Conservation (phyloP, 208 protist species). For the Kentomonas sorsogonicus region DNA sequence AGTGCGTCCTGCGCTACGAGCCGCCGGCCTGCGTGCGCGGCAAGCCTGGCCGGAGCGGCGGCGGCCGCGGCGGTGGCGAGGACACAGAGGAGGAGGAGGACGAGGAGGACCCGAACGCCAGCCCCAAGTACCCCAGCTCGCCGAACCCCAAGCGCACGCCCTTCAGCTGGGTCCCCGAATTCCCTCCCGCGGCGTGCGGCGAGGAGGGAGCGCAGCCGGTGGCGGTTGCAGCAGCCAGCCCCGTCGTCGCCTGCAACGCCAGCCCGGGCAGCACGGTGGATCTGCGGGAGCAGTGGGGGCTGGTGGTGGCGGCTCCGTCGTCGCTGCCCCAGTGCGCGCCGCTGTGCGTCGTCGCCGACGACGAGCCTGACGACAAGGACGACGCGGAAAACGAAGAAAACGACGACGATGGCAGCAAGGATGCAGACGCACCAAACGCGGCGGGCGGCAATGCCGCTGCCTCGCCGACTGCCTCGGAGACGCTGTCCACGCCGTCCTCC, state of each 20-base stretch:
- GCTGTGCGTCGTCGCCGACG: not conserved
- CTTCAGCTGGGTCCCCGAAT: not conserved
- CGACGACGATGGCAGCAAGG: not conserved
- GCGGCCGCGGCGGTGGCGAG: not conserved
- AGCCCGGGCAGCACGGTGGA: too few relatives aligned
- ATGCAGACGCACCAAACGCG: not conserved
- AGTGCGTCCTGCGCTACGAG: constrained; percentile 6
- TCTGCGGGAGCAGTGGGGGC: constrained; percentile 3
- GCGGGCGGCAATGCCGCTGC: not conserved
- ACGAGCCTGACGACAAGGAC: too few relatives aligned
- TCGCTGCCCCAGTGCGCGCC: constrained; percentile 1
- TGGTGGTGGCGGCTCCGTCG: constrained; percentile 4
- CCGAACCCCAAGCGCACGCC: not conserved
- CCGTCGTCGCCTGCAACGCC: too few relatives aligned
- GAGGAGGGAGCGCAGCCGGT: too few relatives aligned
- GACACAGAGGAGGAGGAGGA: not conserved
- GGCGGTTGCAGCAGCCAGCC: not conserved
- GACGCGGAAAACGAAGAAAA: not conserved
- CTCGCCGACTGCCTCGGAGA: not conserved
- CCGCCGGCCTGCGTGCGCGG: not conserved
- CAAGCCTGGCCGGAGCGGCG: not conserved
- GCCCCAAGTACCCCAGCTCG: too few relatives aligned
- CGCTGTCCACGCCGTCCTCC: not conserved
- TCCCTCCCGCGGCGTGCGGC: not conserved
- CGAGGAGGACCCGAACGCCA: not conserved